These are phyloP conservation scores for Combretum micranthum DNA, from an alignment of 345 rosid genomes.

Conservation along the genomic window DNA sequence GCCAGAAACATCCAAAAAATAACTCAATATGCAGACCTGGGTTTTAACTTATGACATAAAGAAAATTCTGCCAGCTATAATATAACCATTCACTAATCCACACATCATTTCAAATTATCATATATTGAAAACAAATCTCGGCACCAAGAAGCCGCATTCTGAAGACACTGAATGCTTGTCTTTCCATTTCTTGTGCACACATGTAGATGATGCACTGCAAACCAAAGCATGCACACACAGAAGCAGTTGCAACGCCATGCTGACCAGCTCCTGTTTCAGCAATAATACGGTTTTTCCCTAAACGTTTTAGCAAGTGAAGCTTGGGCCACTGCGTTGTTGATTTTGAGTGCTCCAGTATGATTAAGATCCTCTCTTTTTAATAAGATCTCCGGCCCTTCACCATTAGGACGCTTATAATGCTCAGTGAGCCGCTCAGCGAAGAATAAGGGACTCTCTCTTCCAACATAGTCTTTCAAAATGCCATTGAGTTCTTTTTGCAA, in stretches of 20 bases:
- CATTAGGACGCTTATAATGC: conserved; percentile 67
- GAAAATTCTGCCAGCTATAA: too few relatives aligned
- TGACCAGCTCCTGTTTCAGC: conserved; percentile 98
- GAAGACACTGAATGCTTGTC: conserved; percentile 86
- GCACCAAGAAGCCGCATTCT: conserved; percentile 93
- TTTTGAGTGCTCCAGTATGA: conserved; percentile 91
- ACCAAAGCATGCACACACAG: conserved; percentile 87
- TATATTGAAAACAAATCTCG: conserved; percentile 41
- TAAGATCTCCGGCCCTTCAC: conserved; percentile 78
- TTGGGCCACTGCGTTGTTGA: conserved; percentile 87
- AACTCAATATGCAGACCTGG: too few relatives aligned
- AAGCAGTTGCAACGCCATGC: conserved; percentile 96
- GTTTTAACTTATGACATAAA: too few relatives aligned
- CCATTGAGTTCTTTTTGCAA: conserved; percentile 64
- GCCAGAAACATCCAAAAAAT: too few relatives aligned
- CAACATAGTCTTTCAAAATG: conserved; percentile 88
- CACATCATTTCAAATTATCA: too few relatives aligned
- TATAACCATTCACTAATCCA: too few relatives aligned
- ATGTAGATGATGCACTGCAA: conserved; percentile 74
- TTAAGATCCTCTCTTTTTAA: conserved; percentile 97
- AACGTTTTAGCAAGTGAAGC: conserved; percentile 76
- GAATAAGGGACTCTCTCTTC: conserved; percentile 84
- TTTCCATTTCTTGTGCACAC: conserved; percentile 97
- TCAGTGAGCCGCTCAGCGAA: conserved; percentile 83
- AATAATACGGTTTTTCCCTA: conserved; percentile 79